Base-by-base conservation (phyloP, 768 basidiomycete genomes). In the Kwoniella dendrophila region DNA sequence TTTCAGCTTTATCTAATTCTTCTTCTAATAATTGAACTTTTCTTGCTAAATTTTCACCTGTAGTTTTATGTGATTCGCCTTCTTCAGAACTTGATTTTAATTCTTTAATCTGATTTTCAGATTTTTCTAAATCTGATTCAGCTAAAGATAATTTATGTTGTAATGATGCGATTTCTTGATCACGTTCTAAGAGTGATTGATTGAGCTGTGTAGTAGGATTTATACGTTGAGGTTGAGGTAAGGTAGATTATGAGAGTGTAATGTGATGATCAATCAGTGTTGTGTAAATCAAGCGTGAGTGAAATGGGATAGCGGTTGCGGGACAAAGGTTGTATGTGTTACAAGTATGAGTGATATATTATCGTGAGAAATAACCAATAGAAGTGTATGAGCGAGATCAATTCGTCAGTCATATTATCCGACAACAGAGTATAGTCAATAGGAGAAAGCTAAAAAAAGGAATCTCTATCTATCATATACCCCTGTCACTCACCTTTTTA, bases 11-110 rank as follows among this genome's bases (percentile, higher is more conserved):
- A 74, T 98, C 96, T 2, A 99, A 85, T 81, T 99, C 95, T 75
- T 95, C 92, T 81, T 98, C 95, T 38, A 98, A 82, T 11, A 98
- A 82, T 70, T 89, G 86, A 29, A 98, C 86, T 84, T 98, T 99
- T 66, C 95, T 83, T 32, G 74, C 66, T 59, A 97, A 83, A 48
- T 82, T 83, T 63, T 96, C 94, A 63, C 84, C 89, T 24, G 86
- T 85, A 22, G 84, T 83, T 81, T 85, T 88, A 74, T 85, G 86
- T 11, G 80, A 77, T 70, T 92, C 90, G 50, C 86, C 85, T 32
- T 92, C 91, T 16, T 82, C 85, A 36, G 83, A 83, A 22, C 82
- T 82, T 24, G 76, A 64, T 82, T 97, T 96, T 64, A 83, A 82
- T 7, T 88, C 85, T 3, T 79, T 69, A 27, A 97, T 80, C 73